phyloP scores from a whole-genome alignment of 768 basidiomycete genomes.

The Amyloporia xantha region DNA sequence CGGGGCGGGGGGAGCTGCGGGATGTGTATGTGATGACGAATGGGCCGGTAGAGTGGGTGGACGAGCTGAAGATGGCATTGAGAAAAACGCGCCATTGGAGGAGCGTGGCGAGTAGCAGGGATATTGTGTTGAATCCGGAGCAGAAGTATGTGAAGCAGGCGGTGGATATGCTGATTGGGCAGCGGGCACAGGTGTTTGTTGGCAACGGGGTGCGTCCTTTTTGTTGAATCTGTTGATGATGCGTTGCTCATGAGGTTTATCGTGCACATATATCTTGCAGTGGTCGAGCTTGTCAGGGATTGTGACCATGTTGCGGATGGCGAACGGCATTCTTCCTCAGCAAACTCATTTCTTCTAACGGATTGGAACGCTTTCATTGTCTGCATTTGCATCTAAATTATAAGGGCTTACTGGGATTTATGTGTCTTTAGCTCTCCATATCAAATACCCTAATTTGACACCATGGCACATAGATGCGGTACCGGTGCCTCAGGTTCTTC shows the following conservation, averaged over 20 bases:
- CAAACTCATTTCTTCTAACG: conserved; percentile 31
- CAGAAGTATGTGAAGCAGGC: conserved; percentile 51
- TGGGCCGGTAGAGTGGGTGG: conserved; percentile 43
- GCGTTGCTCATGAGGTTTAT: neutral
- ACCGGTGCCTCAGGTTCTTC: too few relatives aligned
- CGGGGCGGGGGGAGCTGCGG: conserved; percentile 26
- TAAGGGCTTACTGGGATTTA: too few relatives aligned
- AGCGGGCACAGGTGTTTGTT: conserved; percentile 57
- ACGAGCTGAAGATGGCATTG: conserved; percentile 38
- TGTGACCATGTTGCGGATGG: conserved; percentile 37
- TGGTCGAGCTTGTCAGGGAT: conserved; percentile 45
- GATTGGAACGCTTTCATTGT: too few relatives aligned
- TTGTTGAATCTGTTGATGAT: neutral
- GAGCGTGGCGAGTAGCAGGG: conserved; percentile 44
- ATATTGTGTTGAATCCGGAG: conserved; percentile 48
- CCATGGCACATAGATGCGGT: too few relatives aligned
- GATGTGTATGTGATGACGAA: conserved; percentile 63
- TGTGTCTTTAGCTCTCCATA: too few relatives aligned
- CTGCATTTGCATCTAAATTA: too few relatives aligned
- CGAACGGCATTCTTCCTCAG: conserved; percentile 27
- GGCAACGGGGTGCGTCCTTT: conserved; percentile 58
- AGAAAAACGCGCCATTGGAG: conserved; percentile 34
- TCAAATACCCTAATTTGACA: too few relatives aligned
- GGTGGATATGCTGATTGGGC: conserved; percentile 62
- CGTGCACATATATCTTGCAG: too few relatives aligned